Conservation (phyloP, 179 eudicot genomes). For the Camellia oleifera region DNA sequence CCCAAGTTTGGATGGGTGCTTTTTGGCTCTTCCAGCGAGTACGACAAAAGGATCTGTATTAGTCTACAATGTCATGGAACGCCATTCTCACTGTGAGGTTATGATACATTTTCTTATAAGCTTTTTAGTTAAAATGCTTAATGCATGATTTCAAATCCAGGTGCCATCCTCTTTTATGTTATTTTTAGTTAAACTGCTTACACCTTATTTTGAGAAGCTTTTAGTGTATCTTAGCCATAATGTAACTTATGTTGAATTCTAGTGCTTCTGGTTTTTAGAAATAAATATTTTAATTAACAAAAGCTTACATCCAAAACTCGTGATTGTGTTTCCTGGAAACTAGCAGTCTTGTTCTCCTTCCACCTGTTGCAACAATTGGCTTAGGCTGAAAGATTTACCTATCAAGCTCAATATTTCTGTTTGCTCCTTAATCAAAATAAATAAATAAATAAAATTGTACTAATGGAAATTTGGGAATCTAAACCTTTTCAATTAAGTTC, state of each 20-base stretch:
- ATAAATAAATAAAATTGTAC: neutral
- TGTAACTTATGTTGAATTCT: neutral
- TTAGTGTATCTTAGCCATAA: no score
- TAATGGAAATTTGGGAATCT: neutral
- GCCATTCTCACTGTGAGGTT: slow-evolving; percentile 88
- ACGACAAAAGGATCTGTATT: slow-evolving; percentile 68
- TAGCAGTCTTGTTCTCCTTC: neutral
- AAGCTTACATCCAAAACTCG: neutral
- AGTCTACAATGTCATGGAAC: slow-evolving; percentile 81
- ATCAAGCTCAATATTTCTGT: neutral
- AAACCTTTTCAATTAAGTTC: neutral
- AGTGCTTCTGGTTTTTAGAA: neutral
- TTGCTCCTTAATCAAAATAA: neutral
- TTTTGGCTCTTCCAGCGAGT: slow-evolving; percentile 94
- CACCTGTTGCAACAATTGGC: no score
- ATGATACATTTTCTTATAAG: neutral
- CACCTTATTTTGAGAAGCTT: neutral
- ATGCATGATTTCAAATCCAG: neutral
- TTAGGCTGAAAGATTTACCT: neutral
- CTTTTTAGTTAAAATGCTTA: neutral
- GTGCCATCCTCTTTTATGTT: neutral
- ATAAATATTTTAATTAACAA: neutral
- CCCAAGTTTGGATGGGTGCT: slow-evolving; percentile 68
- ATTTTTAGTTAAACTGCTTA: neutral
- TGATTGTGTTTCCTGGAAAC: neutral